Base-by-base conservation (phyloP, 345 rosid species). In the Mercurialis annua region DNA sequence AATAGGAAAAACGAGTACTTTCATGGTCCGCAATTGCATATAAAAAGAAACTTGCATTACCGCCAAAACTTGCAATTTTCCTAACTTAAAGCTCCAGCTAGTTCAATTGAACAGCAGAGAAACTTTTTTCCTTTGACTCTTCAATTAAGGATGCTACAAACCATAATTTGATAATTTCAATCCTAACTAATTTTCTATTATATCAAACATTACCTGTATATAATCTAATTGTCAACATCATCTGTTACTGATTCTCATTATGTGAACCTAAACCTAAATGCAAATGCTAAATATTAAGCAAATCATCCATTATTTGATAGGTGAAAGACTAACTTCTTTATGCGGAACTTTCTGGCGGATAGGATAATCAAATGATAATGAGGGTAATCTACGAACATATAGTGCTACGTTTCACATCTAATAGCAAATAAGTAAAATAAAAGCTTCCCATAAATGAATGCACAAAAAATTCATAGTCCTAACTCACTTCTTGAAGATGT, bases 401-500 rank as follows among this genome's bases (percentile, higher is more conserved):
- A 21, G 21, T 11, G 33, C 34, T 38, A 44, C 58, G 27, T 53
- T 24, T 26, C n/a, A n/a, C n/a, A n/a, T n/a, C n/a, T n/a, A n/a
- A 24, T 12, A 53, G 24, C 26, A 50, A 50, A 50, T 8, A 50
- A 21, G 7, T 52, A 53, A 62, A 15, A 59, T 1, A 62, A 6
- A 18, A 38, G 18, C 24, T 29, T 24, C 6, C 40, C 38, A 55
- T n/a, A 23, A 20, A 8, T 9, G 21, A 53, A 66, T 23, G 23
- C 4, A 12, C 17, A 55, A 15, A n/a, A 43, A 66, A 10, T 55
- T 27, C 63, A 59, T 2, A 46, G 31, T 48, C 3, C 27, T 27
- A 69, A 74, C 81, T 65, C 60, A 90, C 99, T 89, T 95, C 98
- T 74, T 95, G 99, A 68, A 95, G 74, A 81, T 90, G 99, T 79